These are phyloP conservation scores for Hygrophorus russula DNA, from an alignment of 768 basidiomycete species.

Conservation along the genomic window DNA sequence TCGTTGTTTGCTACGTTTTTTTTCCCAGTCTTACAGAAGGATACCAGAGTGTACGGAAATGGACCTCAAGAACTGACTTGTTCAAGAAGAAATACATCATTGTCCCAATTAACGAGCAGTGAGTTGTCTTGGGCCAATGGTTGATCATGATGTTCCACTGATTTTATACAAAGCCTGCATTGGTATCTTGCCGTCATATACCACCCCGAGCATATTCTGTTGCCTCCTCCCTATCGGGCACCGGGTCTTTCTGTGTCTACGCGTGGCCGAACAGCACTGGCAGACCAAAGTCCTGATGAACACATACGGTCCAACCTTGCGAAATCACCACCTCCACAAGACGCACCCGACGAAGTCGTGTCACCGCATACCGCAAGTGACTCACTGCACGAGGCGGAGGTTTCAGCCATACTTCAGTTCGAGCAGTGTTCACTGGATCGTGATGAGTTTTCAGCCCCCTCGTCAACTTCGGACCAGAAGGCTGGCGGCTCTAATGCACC, in stretches of 20 bases:
- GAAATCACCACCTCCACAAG: neutral
- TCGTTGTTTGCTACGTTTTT: constrained; percentile 3
- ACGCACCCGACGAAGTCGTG: neutral
- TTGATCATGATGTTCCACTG: neutral
- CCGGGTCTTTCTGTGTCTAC: constrained; percentile 10
- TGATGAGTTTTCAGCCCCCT: too few relatives aligned
- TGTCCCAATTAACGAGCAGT: constrained; percentile 97
- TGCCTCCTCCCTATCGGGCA: constrained; percentile 20
- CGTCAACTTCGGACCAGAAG: too few relatives aligned
- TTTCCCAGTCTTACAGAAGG: constrained; percentile 40
- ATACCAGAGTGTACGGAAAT: constrained; percentile 82
- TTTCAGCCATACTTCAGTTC: constrained; percentile 15
- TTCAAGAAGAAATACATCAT: constrained; percentile 90
- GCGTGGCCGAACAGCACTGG: constrained; percentile 2
- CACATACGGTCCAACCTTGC: neutral
- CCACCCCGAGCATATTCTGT: constrained; percentile 57
- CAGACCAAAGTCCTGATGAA: constrained; percentile 3
- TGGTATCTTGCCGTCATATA: constrained; percentile 97
- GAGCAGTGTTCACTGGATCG: constrained; percentile 17
- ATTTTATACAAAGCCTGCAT: constrained; percentile 51
- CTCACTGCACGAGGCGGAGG: constrained; percentile 7
- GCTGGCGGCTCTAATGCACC: too few relatives aligned
- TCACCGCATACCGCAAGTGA: too few relatives aligned
- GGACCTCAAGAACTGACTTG: constrained; percentile 83
- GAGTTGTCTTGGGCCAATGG: constrained; percentile 13